Base-by-base conservation (phyloP, 805 yeast genomes). In the Barnettozyma pratensis region DNA sequence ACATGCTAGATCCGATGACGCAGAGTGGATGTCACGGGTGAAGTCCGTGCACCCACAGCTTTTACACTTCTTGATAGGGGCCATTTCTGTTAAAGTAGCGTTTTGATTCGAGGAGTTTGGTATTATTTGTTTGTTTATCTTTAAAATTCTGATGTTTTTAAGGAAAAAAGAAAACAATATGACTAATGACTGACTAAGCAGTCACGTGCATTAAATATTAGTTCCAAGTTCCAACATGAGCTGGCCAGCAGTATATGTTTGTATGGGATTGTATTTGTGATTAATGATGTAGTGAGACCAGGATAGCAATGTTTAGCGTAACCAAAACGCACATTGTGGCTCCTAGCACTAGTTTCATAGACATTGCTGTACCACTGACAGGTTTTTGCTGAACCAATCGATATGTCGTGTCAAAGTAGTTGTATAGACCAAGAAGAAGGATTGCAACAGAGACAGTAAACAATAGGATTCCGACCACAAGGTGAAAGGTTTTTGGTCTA, bases 1-100 rank as follows among this genome's bases (percentile, higher is more conserved):
- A 72, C 99, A 94, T 10, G 89, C 83, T 31, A 87, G 63, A 65
- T 89, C 96, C 3, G 86, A 83, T 4, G 91, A 80, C 0, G 85
- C 81, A 10, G 80, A 74, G 37, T 71, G 69, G 42, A 72, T 71
- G 52, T 79, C 85, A 52, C 80, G 70, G 4, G 69, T 69, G 54
- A 80, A 79, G 41, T 72, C 71, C 5, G 80, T 74, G 50, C 75
- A 71, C 5, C 80, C 81, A 73, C 86, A 80, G 48, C 62, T 65
- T 49, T 68, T 68, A 65, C 80, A 75, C 56, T 60, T 61, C 29
- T 34, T 48, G 4, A 43, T 36, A 7, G 26, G 31, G 4, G 48
- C 48, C 47, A 47, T 44, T 27, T 11, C 27, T 26, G 31, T 25
- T 39, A 29, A 34, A 45, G 45, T 39, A n/a, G 25, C 9, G 14